Evolutionary conservation across 1,284 basidiomycete genomes (phyloP), one percentile per base, ranked within the genome.

Genomic region (Tylopilus sp.): DNA sequence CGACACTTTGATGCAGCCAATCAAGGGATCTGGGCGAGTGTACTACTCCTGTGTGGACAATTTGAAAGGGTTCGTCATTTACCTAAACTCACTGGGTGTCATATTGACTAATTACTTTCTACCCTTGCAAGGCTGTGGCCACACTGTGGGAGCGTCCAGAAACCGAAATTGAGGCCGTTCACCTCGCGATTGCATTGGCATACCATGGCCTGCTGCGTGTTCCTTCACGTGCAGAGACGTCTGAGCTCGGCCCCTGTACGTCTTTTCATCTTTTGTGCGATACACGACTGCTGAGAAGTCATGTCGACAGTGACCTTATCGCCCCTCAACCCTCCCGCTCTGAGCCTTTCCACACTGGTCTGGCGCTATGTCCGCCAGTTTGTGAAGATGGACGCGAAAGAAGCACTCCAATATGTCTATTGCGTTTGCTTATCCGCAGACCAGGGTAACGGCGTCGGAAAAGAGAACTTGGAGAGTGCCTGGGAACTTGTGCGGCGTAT

Each of bases 371-470:
- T 97, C 41, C 83, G 92, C 30, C 89, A 87, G 48, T 97, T 98
- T 66, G 86, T 90, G 39, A 89, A 88, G 66, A 82, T 92, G 75
- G 95, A 97, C 59, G 87, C 94, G 0, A 86, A 90, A 59, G 91
- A 95, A 56, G 97, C 95, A 1, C 71, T 99, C 47, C 93, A 98
- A 70, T 99, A 99, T 61, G 88, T 97, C 33, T 96, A 95, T 65
- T 89, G 92, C 52, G 80, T 97, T 12, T 84, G 87, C 51, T 79
- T 99, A 12, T 81, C 81, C 23, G 76, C 86, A 9, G 93, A 97
- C 63, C 85, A 89, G 58, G 77, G 76, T 12, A 74, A 77, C 4
- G 75, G 74, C 2, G 74, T 88, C 1, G 92, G 92, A 13, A 82
- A 81, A 58, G 88, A 93, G 62, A 95, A 97, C 65, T 74, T 92